phyloP scores from a whole-genome alignment of 495 filamentous ascomycete genomes.

The Daldinia loculata region DNA sequence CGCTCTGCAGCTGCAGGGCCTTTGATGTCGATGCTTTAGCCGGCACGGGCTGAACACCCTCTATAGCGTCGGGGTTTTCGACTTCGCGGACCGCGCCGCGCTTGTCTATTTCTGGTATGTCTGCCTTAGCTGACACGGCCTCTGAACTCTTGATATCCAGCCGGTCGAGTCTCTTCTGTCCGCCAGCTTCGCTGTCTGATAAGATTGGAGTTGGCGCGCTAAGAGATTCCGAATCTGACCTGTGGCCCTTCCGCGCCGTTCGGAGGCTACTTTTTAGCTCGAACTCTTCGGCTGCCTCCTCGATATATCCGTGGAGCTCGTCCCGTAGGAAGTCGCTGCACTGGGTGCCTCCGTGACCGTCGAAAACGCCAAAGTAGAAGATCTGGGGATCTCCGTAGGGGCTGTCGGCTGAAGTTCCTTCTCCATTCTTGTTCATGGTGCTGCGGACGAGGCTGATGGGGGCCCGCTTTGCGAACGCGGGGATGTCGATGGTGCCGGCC shows the following conservation, averaged over 20 bases:
- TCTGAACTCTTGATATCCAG: conserved; percentile 52
- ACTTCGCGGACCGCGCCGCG: conserved; percentile 43
- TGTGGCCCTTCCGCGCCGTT: conserved; percentile 23
- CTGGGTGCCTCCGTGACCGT: conserved; percentile 92
- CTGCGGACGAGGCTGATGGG: conserved; percentile 72
- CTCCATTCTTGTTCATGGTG: conserved; percentile 53
- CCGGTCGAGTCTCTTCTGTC: conserved; percentile 42
- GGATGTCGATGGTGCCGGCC: conserved; percentile 90
- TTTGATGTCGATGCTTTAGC: conserved; percentile 50
- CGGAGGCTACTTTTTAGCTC: conserved; percentile 75
- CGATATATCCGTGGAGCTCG: conserved; percentile 86
- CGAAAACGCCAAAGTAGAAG: conserved; percentile 96
- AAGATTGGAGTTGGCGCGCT: background rate
- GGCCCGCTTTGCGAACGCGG: conserved; percentile 85
- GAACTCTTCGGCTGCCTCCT: conserved; percentile 77
- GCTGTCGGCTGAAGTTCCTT: conserved; percentile 71
- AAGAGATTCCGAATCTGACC: conserved; percentile 16
- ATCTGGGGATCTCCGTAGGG: conserved; percentile 90
- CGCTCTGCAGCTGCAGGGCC: conserved; percentile 68
- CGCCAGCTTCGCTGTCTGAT: conserved; percentile 34
- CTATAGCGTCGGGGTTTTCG: conserved; percentile 40
- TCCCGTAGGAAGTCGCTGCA: conserved; percentile 89
- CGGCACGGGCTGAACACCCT: conserved; percentile 45
- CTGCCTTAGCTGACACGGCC: conserved; percentile 46
- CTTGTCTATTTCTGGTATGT: conserved; percentile 41